These are phyloP conservation scores for Claviceps pazoutovae DNA, from an alignment of 2,329 filamentous ascomycete species.

Conservation along the genomic window DNA sequence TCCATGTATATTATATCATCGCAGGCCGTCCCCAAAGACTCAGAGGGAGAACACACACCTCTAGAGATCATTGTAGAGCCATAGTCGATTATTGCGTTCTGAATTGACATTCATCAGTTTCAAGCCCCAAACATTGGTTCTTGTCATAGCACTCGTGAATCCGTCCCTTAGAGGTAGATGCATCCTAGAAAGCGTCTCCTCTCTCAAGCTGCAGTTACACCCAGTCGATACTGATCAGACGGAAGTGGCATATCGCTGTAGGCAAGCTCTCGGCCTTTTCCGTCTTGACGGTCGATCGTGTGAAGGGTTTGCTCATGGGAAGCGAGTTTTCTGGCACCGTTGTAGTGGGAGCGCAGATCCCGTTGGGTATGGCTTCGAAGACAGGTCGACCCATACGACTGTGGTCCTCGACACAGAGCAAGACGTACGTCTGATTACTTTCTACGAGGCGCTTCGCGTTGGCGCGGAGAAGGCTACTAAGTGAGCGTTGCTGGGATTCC, in stretches of 20 bases:
- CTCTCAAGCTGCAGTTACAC: conserved; percentile 26
- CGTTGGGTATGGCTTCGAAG: conserved; percentile 6
- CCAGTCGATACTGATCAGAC: conserved; percentile 19
- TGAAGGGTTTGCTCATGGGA: neutral
- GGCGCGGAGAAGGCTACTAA: conserved; percentile 16
- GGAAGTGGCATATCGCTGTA: conserved; percentile 22
- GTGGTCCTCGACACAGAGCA: conserved; percentile 4
- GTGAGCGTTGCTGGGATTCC: conserved; percentile 2
- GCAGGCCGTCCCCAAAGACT: no score
- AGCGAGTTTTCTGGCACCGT: neutral
- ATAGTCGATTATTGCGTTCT: no score
- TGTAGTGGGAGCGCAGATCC: conserved; percentile 5
- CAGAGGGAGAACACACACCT: no score
- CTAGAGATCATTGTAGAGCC: no score
- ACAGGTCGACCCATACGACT: conserved; percentile 11
- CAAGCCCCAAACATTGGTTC: no score
- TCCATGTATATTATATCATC: no score
- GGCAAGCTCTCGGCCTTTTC: conserved; percentile 22
- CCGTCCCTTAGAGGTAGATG: conserved; percentile 21
- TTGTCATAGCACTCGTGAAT: conserved; percentile 6
- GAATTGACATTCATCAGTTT: no score
- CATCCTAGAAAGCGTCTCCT: conserved; percentile 32
- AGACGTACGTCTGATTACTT: conserved; percentile 4
- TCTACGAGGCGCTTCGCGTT: conserved; percentile 18
- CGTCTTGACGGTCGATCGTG: conserved; percentile 9